Base-by-base conservation (phyloP, 2,329 filamentous ascomycete genomes). In the Epichloe scottii region DNA sequence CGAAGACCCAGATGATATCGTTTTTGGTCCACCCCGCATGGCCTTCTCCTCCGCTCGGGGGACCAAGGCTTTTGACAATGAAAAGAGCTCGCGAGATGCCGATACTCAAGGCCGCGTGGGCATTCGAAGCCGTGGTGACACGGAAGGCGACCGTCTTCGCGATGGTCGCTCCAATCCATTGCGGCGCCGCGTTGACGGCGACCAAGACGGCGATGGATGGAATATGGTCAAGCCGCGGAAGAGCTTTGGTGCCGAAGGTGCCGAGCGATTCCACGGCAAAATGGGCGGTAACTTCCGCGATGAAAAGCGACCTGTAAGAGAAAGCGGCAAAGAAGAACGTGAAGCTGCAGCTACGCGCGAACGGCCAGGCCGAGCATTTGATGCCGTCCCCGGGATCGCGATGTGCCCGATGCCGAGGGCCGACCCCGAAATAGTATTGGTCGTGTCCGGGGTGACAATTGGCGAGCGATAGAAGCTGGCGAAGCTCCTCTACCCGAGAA, bases 1-100 rank as follows among this genome's bases (percentile, higher is more conserved):
- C 23, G 38, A 58, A 85, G 81, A 79, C 64, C 71, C 79, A 60
- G 90, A 95, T 60, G 89, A 94, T 56, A 85, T 94, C 52, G 78
- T 93, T 53, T 84, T 95, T 52, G 89, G 87, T 14, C 89, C 89
- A 19, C 87, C 89, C 2, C 87, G 87, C 66, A 87, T 82, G 45
- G 81, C 82, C 43, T 95, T 96, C 66, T 81, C 87, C 49, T 94
- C 89, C 1, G 78, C 84, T 21, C 87, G 85, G 53, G 72, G 78
- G 23, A 65, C 68, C 49, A 72, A 75, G 53, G 68, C 69, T 14
- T 68, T 73, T 47, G 78, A 80, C 47, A 70, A 69, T 30, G 76
- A 83, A 30, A 81, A 79, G 57, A 62, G 68, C 3, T 54, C 62
- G 23, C 81, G 77, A 58, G 77, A 79, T 46, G 51, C 65, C 7